phyloP scores from a whole-genome alignment of 805 yeast species.

The Ogataea neopini region DNA sequence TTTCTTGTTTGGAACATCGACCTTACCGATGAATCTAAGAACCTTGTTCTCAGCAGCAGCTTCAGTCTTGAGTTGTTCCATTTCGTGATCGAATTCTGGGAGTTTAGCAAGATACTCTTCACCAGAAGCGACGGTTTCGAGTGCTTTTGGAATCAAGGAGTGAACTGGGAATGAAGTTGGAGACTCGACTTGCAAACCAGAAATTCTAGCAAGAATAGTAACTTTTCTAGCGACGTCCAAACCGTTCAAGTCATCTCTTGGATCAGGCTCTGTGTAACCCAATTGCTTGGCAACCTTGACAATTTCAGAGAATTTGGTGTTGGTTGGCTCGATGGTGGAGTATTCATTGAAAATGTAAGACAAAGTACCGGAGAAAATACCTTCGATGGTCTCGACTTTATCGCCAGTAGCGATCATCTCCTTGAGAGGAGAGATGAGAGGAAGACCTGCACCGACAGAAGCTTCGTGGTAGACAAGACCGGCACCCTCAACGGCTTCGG shows the following conservation, averaged over 20 bases:
- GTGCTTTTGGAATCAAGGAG: slow-evolving; percentile 84
- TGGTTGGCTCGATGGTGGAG: slow-evolving; percentile 63
- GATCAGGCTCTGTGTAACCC: slow-evolving; percentile 99
- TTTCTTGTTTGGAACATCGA: slow-evolving; percentile 67
- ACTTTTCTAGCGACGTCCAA: slow-evolving; percentile 98
- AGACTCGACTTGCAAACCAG: slow-evolving; percentile 82
- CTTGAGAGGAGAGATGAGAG: slow-evolving; percentile 83
- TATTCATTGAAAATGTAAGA: slow-evolving; percentile 94
- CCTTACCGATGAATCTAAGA: slow-evolving; percentile 88
- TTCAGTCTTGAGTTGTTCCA: slow-evolving; percentile 72
- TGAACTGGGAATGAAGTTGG: slow-evolving; percentile 94
- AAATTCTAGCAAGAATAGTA: slow-evolving; percentile 89
- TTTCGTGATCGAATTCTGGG: slow-evolving; percentile 79
- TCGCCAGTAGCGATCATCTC: slow-evolving; percentile 94
- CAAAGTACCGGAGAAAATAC: slow-evolving; percentile 93
- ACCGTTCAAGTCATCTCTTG: slow-evolving; percentile 98
- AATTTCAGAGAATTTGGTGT: slow-evolving; percentile 82
- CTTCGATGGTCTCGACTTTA: slow-evolving; percentile 86
- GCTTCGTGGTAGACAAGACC: slow-evolving; percentile 96
- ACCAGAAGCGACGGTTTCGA: slow-evolving; percentile 71
- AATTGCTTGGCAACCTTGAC: slow-evolving; percentile 84
- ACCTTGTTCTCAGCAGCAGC: slow-evolving; percentile 87
- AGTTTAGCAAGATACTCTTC: slow-evolving; percentile 78
- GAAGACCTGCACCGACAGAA: slow-evolving; percentile 98
- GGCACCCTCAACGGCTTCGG: slow-evolving; percentile 53